Conservation (phyloP, 1,284 basidiomycete genomes). For the Papiliotrema nemorosa region DNA sequence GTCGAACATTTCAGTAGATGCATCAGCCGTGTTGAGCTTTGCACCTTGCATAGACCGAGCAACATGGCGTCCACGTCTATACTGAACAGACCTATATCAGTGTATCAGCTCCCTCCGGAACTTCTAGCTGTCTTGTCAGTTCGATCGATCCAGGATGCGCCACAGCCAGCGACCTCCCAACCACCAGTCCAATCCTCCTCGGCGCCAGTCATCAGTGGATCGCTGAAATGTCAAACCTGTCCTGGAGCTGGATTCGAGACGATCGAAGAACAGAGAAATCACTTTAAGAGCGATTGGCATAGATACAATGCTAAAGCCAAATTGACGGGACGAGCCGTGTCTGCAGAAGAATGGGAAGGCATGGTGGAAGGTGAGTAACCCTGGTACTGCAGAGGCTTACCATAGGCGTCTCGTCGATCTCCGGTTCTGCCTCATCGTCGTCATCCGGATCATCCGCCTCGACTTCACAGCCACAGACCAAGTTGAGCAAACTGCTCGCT, state of each 20-base stretch:
- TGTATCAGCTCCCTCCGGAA: conserved; percentile 64
- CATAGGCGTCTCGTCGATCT: conserved; percentile 77
- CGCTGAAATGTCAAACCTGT: conserved; percentile 69
- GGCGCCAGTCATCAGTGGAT: conserved; percentile 5
- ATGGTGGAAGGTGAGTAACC: conserved; percentile 68
- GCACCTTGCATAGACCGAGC: no score
- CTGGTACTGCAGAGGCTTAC: not conserved
- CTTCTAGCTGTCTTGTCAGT: conserved; percentile 64
- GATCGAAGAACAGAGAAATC: conserved; percentile 75
- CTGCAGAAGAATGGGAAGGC: conserved; percentile 67
- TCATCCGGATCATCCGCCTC: conserved; percentile 57
- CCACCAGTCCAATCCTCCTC: not conserved
- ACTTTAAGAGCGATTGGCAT: conserved; percentile 97
- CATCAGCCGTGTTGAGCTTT: no score
- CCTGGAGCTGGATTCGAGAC: conserved; percentile 65
- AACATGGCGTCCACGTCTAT: no score
- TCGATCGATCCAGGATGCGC: conserved; percentile 52
- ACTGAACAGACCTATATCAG: conserved; percentile 32
- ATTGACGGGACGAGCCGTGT: conserved; percentile 59
- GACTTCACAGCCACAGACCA: conserved; percentile 43
- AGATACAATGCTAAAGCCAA: conserved; percentile 90
- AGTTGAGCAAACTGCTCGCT: conserved; percentile 61
- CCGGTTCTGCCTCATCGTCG: conserved; percentile 75
- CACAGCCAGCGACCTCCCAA: not conserved
- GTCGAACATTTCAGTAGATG: no score